phyloP scores from a whole-genome alignment of 371 early-diverging fungal species.

The Mortierella sp. region DNA sequence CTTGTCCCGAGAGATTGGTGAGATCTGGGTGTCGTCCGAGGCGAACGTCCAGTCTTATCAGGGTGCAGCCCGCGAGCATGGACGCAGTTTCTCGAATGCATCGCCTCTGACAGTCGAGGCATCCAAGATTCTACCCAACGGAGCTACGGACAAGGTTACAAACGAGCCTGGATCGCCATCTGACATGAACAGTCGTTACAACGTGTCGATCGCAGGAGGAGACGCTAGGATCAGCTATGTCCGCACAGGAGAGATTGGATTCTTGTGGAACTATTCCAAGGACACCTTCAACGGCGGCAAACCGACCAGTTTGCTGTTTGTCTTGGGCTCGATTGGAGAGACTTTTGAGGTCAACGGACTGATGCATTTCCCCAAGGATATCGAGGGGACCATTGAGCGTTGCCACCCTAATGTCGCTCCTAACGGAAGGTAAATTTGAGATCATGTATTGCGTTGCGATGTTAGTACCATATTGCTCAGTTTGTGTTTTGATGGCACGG shows the following conservation, averaged over 20 bases:
- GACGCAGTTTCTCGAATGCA: conserved; percentile 40
- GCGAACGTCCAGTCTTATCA: conserved; percentile 67
- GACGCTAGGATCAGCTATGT: conserved; percentile 78
- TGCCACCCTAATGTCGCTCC: conserved; percentile 64
- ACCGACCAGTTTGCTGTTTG: conserved; percentile 79
- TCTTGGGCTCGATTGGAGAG: conserved; percentile 80
- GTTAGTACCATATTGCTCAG: background rate
- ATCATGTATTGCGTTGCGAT: background rate
- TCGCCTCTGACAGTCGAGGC: conserved; percentile 49
- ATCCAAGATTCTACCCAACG: conserved; percentile 16
- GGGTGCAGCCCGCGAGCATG: conserved; percentile 53
- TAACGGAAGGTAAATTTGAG: conserved; percentile 66
- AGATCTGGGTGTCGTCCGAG: conserved; percentile 90
- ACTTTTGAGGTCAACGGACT: conserved; percentile 81
- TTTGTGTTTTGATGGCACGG: background rate
- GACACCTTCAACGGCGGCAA: conserved; percentile 57
- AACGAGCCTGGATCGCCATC: conserved; percentile 40
- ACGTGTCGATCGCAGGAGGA: conserved; percentile 70
- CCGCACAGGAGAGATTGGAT: conserved; percentile 89
- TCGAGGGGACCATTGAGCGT: conserved; percentile 81
- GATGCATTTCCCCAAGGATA: conserved; percentile 79
- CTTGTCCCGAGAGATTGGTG: conserved; percentile 82
- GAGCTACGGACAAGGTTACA: conserved; percentile 10
- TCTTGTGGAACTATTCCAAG: conserved; percentile 75
- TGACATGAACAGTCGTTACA: conserved; percentile 55